Conservation (phyloP, 768 basidiomycete species). For the Auriscalpium vulgare region DNA sequence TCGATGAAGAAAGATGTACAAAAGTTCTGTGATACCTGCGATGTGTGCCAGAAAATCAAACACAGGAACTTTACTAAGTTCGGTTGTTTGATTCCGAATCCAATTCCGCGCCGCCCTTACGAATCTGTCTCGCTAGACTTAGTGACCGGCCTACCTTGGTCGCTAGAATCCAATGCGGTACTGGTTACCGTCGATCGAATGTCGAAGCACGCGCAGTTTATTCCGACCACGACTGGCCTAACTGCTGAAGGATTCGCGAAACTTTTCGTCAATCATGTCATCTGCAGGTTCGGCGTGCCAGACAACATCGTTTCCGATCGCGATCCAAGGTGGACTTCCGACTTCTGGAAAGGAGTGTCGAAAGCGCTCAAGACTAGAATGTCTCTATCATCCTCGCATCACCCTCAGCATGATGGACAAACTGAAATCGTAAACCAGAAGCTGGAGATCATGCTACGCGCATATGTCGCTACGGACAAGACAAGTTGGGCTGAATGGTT, state of each 20-base stretch:
- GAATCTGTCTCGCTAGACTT: conserved; percentile 10
- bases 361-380: background rate
- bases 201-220: conserved; percentile 25
- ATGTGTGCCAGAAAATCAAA: conserved; percentile 13
- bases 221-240: conserved; percentile 13
- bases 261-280: conserved; percentile 5
- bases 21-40: conserved; percentile 3
- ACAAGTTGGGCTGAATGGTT: background rate
- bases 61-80: background rate
- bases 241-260: conserved; percentile 3
- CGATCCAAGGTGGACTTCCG: conserved; percentile 1
- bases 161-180: conserved; percentile 5
- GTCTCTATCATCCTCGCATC: background rate
- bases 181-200: conserved; percentile 15
- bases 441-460: conserved; percentile 9
- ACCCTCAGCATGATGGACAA: conserved; percentile 7
- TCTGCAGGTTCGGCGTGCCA: background rate
- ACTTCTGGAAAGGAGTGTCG: background rate
- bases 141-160: conserved; percentile 6
- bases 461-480: conserved; percentile 6
- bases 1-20: conserved; percentile 7
- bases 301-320: background rate
- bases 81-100: conserved; percentile 5
- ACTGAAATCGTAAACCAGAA: conserved; percentile 14
- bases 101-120: conserved; percentile 10